Evolutionary conservation across 805 yeast genomes (phyloP).

Genomic region (Saturnispora diversa): DNA sequence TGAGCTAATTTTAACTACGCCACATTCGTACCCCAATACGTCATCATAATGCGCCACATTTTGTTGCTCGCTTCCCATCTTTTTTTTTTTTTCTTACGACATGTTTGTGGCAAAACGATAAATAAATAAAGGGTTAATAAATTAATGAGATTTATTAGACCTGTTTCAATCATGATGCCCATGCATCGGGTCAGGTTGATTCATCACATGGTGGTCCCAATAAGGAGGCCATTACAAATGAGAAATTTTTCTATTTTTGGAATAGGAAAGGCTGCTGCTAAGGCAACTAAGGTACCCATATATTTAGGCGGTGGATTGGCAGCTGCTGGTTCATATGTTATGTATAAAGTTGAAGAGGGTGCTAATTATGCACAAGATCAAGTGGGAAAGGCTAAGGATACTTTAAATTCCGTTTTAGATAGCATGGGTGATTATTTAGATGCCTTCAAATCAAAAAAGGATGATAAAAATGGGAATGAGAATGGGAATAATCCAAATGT

Average conservation of each 20-base stretch:
- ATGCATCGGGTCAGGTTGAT: conserved; percentile 8
- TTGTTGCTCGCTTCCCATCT: too few relatives aligned
- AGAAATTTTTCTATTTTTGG: conserved; percentile 30
- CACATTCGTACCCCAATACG: too few relatives aligned
- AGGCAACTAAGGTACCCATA: conserved; percentile 60
- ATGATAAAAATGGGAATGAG: conserved; percentile 14
- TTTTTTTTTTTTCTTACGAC: too few relatives aligned
- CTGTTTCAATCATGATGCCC: conserved; percentile 3
- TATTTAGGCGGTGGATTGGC: conserved; percentile 85
- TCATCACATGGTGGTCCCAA: background rate
- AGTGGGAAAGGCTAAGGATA: conserved; percentile 52
- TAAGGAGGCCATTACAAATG: background rate
- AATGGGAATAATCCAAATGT: conserved; percentile 15
- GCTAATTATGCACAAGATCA: conserved; percentile 61
- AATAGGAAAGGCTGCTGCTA: conserved; percentile 47
- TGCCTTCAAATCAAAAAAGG: conserved; percentile 14
- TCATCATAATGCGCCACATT: too few relatives aligned
- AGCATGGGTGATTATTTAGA: conserved; percentile 32
- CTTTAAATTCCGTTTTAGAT: conserved; percentile 45
- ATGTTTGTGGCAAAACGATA: background rate
- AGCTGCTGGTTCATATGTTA: conserved; percentile 90
- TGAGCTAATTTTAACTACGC: too few relatives aligned
- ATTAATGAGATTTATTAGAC: background rate
- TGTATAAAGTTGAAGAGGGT: conserved; percentile 88
- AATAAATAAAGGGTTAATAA: background rate